Base-by-base conservation (phyloP, 2,329 filamentous ascomycete genomes). In the Tolypocladium amazonense region DNA sequence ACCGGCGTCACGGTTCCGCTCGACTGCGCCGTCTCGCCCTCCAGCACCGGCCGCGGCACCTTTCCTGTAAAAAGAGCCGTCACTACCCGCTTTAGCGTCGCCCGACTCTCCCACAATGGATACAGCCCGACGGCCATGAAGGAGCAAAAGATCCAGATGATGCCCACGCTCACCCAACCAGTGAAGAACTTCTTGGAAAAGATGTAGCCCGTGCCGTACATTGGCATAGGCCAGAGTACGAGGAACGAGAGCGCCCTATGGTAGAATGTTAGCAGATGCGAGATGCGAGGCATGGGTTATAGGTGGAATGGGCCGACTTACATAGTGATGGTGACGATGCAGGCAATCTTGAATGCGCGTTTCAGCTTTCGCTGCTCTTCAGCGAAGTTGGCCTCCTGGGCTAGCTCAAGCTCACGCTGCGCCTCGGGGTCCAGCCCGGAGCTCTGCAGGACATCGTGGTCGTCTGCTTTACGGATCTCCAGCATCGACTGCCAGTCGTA, bases 401-500 rank as follows among this genome's bases (percentile, higher is more conserved):
- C 63, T 58, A 8, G 56, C 39, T 57, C 65, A 50, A 63, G 20
- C 58, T 66, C 57, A 9, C 60, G 63, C 53, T 67, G 66, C 6
- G 68, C 65, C 52, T 69, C 69, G 18, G 60, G 64, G 0, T 68
- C 67, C 35, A 88, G 69, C 53, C 88, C 78, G 0, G 86, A 86
- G 1, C 78, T 81, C 0, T 78, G 79, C 0, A 86, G 83, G 25
- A 92, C 76, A 56, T 92, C 89, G 52, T 85, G 81, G 71, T 96
- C 92, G 67, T 96, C 90, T 54, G 85, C 88, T 65, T 83, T 84
- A 66, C 89, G 85, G 69, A 96, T 96, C 1, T 78, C 79, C 67
- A 84, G 82, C 92, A 96, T 96, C 20, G 86, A 88, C 60, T 84
- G 76, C 87, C 90, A 96, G 77, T 96, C 88, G 73, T 96, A 96